Conservation (phyloP, 1,284 basidiomycete genomes). For the Retiboletus flavoniger region DNA sequence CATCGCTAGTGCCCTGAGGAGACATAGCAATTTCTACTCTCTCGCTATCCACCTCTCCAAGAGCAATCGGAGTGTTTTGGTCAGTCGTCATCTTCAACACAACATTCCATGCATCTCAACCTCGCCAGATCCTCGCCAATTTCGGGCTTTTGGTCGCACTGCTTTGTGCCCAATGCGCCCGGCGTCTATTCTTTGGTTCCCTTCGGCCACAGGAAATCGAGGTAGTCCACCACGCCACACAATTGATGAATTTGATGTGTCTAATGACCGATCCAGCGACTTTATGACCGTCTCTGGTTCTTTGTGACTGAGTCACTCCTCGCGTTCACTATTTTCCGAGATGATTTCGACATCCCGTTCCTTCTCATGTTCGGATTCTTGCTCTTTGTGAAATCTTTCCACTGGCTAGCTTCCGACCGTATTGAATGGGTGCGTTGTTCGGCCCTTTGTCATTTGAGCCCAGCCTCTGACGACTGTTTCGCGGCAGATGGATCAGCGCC, state of each 20-base stretch:
- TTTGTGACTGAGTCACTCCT: constrained; percentile 95
- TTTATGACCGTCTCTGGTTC: constrained; percentile 96
- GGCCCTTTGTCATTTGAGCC: not conserved
- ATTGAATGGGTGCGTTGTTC: constrained; percentile 83
- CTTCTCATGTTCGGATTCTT: constrained; percentile 90
- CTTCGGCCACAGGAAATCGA: constrained; percentile 90
- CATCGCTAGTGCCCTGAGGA: constrained; percentile 76
- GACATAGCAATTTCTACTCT: constrained; percentile 92
- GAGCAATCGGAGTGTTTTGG: constrained; percentile 87
- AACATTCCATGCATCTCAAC: not conserved
- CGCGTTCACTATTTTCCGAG: constrained; percentile 95
- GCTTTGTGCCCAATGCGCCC: constrained; percentile 73
- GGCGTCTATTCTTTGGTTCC: constrained; percentile 89
- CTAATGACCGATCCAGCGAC: constrained; percentile 52
- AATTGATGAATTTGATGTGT: not conserved
- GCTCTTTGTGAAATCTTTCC: constrained; percentile 95
- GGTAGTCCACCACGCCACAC: constrained; percentile 46
- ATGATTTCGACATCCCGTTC: constrained; percentile 92
- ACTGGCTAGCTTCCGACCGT: constrained; percentile 93
- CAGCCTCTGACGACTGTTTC: not conserved
- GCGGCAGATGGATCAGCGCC: constrained; percentile 91
- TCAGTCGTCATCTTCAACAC: constrained; percentile 39
- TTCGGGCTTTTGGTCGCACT: constrained; percentile 82
- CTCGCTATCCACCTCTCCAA: constrained; percentile 90
- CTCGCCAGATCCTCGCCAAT: constrained; percentile 85